Base-by-base conservation (phyloP, 2,329 filamentous ascomycete genomes). In the Xylariaceae sp. region DNA sequence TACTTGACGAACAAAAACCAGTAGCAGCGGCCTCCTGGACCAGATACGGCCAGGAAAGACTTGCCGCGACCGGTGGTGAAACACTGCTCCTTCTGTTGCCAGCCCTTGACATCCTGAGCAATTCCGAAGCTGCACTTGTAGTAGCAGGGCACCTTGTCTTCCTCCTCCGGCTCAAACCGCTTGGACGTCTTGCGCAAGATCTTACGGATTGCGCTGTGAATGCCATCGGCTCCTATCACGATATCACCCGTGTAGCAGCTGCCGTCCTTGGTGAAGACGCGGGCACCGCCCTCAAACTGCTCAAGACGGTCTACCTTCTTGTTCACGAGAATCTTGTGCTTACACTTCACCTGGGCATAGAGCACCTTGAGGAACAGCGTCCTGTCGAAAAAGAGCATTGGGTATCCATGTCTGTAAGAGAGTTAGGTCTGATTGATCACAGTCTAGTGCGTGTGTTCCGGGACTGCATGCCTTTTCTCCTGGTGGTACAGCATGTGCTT, bases 61-160 rank as follows among this genome's bases (percentile, higher is more conserved):
- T 51, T 56, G 6, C 64, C 66, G n/a, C 68, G 58, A 53, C 68
- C 69, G 37, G 64, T 64, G 3, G 61, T 58, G 1, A 65, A 56
- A 11, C 53, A 15, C 44, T 56, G 42, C 35, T 56, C 44, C 10
- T 23, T 55, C 66, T 56, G 17, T 67, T 44, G 13, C 65, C 65
- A 69, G 23, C 60, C 61, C 1, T 62, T 52, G 3, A 72, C 67
- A 10, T 70, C 35, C 13, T 72, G 62, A 2, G 73, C 70, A 11
- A 76, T 76, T 4, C 75, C 75, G 50, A 74, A 77, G n/a, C 71
- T 71, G 62, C 74, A 76, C 9, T 63, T 61, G 45, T 74, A 76
- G 37, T 67, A 61, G 49, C 64, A 68, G 0, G 63, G 61, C 4
- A 69, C 62, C 1, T 50, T 18, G 9, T 66, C 60, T 17, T 65